These are phyloP conservation scores for Phaseolus lunatus DNA, from an alignment of 306 rosid species.

Conservation along the genomic window DNA sequence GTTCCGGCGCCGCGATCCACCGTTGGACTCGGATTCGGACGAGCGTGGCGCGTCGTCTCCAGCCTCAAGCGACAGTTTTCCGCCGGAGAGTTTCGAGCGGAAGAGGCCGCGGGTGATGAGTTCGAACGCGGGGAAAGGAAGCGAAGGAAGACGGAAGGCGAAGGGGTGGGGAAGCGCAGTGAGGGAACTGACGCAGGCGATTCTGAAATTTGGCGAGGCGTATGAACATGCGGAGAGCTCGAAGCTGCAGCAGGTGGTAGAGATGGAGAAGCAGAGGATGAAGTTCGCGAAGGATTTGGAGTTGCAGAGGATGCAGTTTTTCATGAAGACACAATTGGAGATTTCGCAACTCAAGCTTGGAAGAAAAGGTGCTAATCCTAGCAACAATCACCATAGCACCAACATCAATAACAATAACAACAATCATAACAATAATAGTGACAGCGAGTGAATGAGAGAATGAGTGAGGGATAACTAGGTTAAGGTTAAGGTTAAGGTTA, in stretches of 20 bases:
- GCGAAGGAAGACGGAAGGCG: conserved; percentile 33
- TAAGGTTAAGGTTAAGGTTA: no score
- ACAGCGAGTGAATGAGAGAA: conserved; percentile 53
- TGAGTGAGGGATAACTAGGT: conserved; percentile 64
- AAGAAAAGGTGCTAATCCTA: conserved; percentile 59
- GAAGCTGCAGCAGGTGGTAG: conserved; percentile 87
- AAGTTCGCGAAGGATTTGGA: conserved; percentile 83
- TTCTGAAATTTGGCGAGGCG: conserved; percentile 88
- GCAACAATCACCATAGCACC: conserved; percentile 61
- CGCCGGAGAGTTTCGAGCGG: conserved; percentile 55
- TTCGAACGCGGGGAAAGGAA: conserved; percentile 45
- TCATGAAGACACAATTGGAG: conserved; percentile 92
- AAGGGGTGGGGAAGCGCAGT: conserved; percentile 75
- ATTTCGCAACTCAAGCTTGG: conserved; percentile 88
- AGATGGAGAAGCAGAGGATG: conserved; percentile 99
- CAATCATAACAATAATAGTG: conserved; percentile 47
- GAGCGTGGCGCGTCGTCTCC: conserved; percentile 64
- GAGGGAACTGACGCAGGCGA: conserved; percentile 84
- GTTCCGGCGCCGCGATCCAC: conserved; percentile 49
- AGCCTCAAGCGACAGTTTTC: conserved; percentile 73
- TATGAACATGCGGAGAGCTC: conserved; percentile 92
- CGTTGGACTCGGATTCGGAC: conserved; percentile 50
- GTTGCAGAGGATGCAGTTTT: conserved; percentile 95
- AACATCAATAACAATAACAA: conserved; percentile 44
- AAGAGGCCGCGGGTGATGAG: conserved; percentile 60